Base-by-base conservation (phyloP, 805 yeast genomes). In the Sporopachydermia lactativora region DNA sequence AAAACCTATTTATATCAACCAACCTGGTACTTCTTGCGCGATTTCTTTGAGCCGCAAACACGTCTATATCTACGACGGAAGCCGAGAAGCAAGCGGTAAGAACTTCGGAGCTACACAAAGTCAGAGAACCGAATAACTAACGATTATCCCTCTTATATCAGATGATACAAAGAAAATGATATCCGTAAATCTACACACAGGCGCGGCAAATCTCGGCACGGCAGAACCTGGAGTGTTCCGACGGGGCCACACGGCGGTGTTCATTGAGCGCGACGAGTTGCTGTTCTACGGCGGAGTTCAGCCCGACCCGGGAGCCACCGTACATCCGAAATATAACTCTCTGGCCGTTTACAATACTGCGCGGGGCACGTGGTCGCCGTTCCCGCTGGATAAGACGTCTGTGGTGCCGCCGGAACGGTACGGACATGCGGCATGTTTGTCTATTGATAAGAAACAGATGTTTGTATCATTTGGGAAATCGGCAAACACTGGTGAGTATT, bases 1-100 rank as follows among this genome's bases (percentile, higher is more conserved):
- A 24, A 24, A 24, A 24, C 31, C n/a, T 24, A n/a, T 24, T 24
- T 24, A 24, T 24, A 24, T 24, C n/a, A 24, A 24, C n/a, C 31
- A 24, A n/a, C 31, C 31, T 8, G 31, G 31, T n/a, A 24, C 31
- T 24, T 24, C 31, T 8, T 24, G 31, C n/a, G 31, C 31, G 13
- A 24, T 24, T 8, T 24, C 31, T 8, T 24, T 24, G n/a, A 8
- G 13, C 8, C 8, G 31, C 13, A 24, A 24, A 24, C 31, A 24
- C n/a, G 31, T 24, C n/a, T 24, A 24, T 24, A 24, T 24, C 8
- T 24, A 24, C n/a, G 31, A 24, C n/a, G 31, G 31, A 24, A 24
- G 31, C 31, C 8, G n/a, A 24, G 31, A 24, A n/a, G 31, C 31
- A 24, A 24, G 31, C n/a, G 31, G 31, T 24, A 24, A 24, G 31